Base-by-base conservation (phyloP, 2,329 filamentous ascomycete species). In the Arthrinium puccinioides region DNA sequence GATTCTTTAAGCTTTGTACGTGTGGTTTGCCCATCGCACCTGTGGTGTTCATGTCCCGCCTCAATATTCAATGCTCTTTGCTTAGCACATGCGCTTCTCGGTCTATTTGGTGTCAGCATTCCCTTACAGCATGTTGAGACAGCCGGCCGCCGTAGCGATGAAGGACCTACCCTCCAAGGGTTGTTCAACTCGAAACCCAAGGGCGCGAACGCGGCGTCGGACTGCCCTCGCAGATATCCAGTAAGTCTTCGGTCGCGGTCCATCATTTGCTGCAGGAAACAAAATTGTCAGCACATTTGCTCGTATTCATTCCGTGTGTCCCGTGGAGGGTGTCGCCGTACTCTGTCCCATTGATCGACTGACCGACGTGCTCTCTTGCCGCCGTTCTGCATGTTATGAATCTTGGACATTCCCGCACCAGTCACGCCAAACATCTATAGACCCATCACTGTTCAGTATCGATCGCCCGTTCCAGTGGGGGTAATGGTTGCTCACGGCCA, bases 341-440 rank as follows among this genome's bases (percentile, higher is more conserved):
- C 76, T 61, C 59, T 73, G 49, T 81, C 77, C 77, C 77, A 82
- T 51, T 74, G 69, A 51, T 81, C 77, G 39, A 81, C 43, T 7
- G 72, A 75, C 54, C 74, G 76, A 47, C 77, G 72, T 38, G 69
- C 65, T 50, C 72, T 67, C 64, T 79, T 79, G 51, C 74, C 71
- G 43, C 76, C 76, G 56, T 79, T 79, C 47, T 73, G 66, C 62
- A 67, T 67, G 48, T 69, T 67, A 55, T 67, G 73, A 48, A 81
- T 61, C 46, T 70, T 69, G 26, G 71, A 70, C 46, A 82, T 51
- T 19, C 76, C 76, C 34, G 70, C 69, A 43, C 77, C 77, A 32
- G 74, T 70, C 41, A 71, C 61, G 44, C 75, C 74, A 47, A 81
- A 82, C 77, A 81, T 81, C 77, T 82, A 52, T 7, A n/a, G n/a